phyloP scores from a whole-genome alignment of 2,329 filamentous ascomycete genomes.

The Aspergillus versicolor region DNA sequence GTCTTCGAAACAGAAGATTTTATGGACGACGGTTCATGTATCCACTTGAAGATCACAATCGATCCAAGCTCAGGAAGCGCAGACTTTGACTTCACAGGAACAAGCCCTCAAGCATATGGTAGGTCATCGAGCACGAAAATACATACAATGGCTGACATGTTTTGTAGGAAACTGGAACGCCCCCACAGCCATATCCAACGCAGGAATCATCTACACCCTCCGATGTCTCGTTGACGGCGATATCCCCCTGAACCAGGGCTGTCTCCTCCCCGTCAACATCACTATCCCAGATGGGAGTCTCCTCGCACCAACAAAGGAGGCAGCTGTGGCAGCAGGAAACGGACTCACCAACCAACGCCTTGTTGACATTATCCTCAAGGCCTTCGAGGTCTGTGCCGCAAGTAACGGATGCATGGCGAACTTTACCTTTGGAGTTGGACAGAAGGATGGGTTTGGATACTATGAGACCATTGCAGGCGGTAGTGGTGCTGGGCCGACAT shows the following conservation, averaged over 20 bases:
- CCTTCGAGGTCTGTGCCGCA: slow-evolving; percentile 76
- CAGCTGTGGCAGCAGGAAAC: slow-evolving; percentile 81
- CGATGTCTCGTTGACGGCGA: slow-evolving; percentile 77
- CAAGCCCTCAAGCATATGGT: slow-evolving; percentile 74
- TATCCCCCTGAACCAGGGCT: slow-evolving; percentile 85
- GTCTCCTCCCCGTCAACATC: slow-evolving; percentile 72
- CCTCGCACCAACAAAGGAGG: slow-evolving; percentile 71
- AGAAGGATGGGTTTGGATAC: slow-evolving; percentile 76
- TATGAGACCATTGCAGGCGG: slow-evolving; percentile 86
- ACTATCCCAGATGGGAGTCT: slow-evolving; percentile 68
- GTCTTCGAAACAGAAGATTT: slow-evolving; percentile 70
- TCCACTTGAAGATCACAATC: slow-evolving; percentile 72
- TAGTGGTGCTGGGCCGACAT: slow-evolving; percentile 70
- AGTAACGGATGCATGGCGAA: slow-evolving; percentile 82
- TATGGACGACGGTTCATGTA: slow-evolving; percentile 84
- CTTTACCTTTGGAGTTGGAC: slow-evolving; percentile 73
- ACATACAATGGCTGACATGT: too few species aligned
- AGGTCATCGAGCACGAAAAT: too few species aligned
- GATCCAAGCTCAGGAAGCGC: slow-evolving; percentile 74
- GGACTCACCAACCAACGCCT: slow-evolving; percentile 77
- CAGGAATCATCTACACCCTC: slow-evolving; percentile 82
- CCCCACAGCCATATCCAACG: slow-evolving; percentile 77
- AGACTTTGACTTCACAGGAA: slow-evolving; percentile 75
- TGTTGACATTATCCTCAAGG: slow-evolving; percentile 78
- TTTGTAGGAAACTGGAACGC: slow-evolving; percentile 66